A percentile compares a stretch with the other conserved stretches of the same genome.
phyloP scores from a whole-genome alignment of 2,329 filamentous ascomycete species.

The Ceratocystis diversiconidia region DNA sequence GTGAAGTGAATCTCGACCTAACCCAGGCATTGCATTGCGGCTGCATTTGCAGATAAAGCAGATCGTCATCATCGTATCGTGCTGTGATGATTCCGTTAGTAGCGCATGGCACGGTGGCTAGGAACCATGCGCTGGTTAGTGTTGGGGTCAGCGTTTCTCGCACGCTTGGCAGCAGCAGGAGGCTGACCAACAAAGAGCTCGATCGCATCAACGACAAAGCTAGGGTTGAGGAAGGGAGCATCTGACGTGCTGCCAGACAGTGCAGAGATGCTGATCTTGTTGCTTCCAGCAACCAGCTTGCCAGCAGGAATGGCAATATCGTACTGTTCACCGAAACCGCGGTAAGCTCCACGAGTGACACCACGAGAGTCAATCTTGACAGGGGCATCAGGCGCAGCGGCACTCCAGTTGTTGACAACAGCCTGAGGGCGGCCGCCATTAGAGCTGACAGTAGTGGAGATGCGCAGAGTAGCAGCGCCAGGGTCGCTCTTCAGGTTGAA shows the following conservation, averaged over 20 bases:
- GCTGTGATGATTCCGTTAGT: not conserved
- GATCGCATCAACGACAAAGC: constrained; percentile 26
- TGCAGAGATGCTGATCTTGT: constrained; percentile 48
- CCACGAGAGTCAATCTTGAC: constrained; percentile 50
- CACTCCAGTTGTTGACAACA: constrained; percentile 41
- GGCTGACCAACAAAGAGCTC: constrained; percentile 17
- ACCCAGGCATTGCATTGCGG: too few relatives aligned
- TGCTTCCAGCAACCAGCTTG: constrained; percentile 42
- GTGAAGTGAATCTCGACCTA: too few relatives aligned
- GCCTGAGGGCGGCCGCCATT: constrained; percentile 43
- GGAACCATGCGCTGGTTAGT: not conserved
- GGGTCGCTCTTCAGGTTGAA: constrained; percentile 40
- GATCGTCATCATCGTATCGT: not conserved
- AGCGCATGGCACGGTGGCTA: not conserved
- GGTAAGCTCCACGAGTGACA: constrained; percentile 50
- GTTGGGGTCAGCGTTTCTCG: not conserved
- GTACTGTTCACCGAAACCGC: constrained; percentile 50
- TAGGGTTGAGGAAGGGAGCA: constrained; percentile 41
- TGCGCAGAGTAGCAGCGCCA: constrained; percentile 43
- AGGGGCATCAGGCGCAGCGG: constrained; percentile 37
- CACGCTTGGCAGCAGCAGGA: constrained; percentile 3
- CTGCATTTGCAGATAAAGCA: not conserved
- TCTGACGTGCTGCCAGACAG: constrained; percentile 43
- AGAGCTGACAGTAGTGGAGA: constrained; percentile 51
- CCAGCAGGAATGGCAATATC: constrained; percentile 45